Percentiles rank a stretch among this genome's conserved stretches.
Evolutionary conservation across 2,329 filamentous ascomycete species (phyloP).

Genomic region (Aspergillus felis): DNA sequence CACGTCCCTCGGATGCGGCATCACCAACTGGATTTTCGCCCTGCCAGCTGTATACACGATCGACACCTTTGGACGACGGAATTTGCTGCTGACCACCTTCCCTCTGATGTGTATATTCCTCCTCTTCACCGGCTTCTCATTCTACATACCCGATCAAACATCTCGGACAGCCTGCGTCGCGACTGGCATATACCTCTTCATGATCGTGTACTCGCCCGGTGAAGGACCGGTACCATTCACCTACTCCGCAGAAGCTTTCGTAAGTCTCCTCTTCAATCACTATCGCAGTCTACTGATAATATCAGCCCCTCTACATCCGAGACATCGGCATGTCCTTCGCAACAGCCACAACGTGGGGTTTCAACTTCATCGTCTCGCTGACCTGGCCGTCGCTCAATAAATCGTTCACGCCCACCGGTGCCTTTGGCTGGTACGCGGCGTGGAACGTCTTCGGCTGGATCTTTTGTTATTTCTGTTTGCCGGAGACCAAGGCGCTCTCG

Average conservation of each 20-base stretch:
- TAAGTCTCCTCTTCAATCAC: not conserved
- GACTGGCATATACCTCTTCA: constrained; percentile 45
- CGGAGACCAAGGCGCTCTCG: constrained; percentile 47
- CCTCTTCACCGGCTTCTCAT: constrained; percentile 49
- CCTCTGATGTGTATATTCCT: constrained; percentile 47
- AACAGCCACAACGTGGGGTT: constrained; percentile 54
- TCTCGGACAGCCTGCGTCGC: constrained; percentile 41
- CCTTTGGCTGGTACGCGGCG: constrained; percentile 55
- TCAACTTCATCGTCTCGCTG: constrained; percentile 52
- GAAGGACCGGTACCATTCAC: constrained; percentile 62
- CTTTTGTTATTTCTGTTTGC: constrained; percentile 50
- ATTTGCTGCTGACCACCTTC: constrained; percentile 60
- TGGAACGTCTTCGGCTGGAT: constrained; percentile 54
- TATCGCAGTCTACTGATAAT: not conserved
- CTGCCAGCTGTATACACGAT: constrained; percentile 63
- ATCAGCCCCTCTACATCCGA: constrained; percentile 53
- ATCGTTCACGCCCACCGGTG: constrained; percentile 50
- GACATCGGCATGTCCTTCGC: constrained; percentile 60
- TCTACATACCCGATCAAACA: constrained; percentile 34
- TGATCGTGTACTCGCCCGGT: constrained; percentile 52
- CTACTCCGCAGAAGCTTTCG: constrained; percentile 61
- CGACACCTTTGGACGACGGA: constrained; percentile 62
- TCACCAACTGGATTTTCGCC: constrained; percentile 64
- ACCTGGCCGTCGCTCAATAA: constrained; percentile 49
- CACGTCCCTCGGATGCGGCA: constrained; percentile 61